Evolutionary conservation across 1,284 basidiomycete genomes (phyloP).

Genomic region (Rhodotorula sp.): DNA sequence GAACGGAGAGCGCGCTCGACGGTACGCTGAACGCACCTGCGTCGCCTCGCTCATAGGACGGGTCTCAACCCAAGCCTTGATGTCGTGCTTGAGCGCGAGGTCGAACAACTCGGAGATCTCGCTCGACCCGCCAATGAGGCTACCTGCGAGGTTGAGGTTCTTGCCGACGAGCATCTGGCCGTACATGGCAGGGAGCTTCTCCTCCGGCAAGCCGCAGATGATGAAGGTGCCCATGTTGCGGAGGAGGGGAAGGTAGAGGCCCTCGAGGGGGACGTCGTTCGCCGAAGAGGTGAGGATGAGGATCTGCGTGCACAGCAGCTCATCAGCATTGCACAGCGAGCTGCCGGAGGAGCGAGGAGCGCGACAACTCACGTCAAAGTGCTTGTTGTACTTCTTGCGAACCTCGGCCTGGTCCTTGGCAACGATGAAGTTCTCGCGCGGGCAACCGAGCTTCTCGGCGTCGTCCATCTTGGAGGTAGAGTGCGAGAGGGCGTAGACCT

Average conservation of each 20-base stretch:
- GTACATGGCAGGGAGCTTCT: slow-evolving; percentile 32
- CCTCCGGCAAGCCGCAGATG: slow-evolving; percentile 48
- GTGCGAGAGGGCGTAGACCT: slow-evolving; percentile 52
- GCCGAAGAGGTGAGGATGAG: slow-evolving; percentile 27
- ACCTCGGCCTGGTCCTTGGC: slow-evolving; percentile 30
- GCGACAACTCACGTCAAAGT: slow-evolving; percentile 4
- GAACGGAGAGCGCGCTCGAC: neutral
- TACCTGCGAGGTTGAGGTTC: slow-evolving; percentile 35
- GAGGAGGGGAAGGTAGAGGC: slow-evolving; percentile 50
- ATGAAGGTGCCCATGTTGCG: slow-evolving; percentile 48
- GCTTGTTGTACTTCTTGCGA: slow-evolving; percentile 29
- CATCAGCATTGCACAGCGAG: neutral
- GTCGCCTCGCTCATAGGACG: slow-evolving; percentile 53
- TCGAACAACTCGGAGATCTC: slow-evolving; percentile 51
- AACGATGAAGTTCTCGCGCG: slow-evolving; percentile 37
- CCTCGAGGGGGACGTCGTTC: slow-evolving; percentile 47
- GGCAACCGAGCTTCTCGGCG: slow-evolving; percentile 51
- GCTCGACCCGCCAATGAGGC: slow-evolving; percentile 50
- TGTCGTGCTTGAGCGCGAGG: slow-evolving; percentile 47
- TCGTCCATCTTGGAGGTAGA: slow-evolving; percentile 48
- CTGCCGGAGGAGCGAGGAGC: neutral
- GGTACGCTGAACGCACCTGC: neutral
- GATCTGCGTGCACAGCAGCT: slow-evolving; percentile 1
- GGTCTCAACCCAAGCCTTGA: slow-evolving; percentile 51
- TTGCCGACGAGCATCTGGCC: slow-evolving; percentile 30